Evolutionary conservation across 805 yeast species (phyloP).

Genomic region (Saccharomycopsis sp.): DNA sequence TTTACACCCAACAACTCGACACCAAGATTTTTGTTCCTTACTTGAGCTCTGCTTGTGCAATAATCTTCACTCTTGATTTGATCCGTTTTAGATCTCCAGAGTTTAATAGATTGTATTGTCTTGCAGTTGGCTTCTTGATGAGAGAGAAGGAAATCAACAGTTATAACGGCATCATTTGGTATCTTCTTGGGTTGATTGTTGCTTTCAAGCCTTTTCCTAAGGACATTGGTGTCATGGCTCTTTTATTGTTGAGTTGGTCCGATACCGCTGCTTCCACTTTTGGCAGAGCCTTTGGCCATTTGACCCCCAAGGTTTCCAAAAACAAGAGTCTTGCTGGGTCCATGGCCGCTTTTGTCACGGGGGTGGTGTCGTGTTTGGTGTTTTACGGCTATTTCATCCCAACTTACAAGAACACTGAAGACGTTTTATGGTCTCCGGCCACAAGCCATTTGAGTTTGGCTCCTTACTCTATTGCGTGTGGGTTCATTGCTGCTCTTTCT

Average conservation of each 20-base stretch:
- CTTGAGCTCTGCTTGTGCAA: constrained; percentile 43
- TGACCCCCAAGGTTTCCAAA: constrained; percentile 67
- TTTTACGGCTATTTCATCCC: constrained; percentile 74
- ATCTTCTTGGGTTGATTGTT: constrained; percentile 65
- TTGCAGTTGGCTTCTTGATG: constrained; percentile 69
- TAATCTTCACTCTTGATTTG: constrained; percentile 55
- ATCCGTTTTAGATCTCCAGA: constrained; percentile 51
- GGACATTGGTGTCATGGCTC: constrained; percentile 71
- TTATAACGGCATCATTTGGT: constrained; percentile 85
- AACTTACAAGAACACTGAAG: constrained; percentile 43
- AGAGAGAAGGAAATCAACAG: constrained; percentile 67
- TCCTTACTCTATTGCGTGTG: constrained; percentile 51
- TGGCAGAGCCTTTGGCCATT: constrained; percentile 78
- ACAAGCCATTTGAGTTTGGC: constrained; percentile 48
- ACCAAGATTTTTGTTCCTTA: constrained; percentile 51
- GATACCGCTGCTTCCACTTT: constrained; percentile 95
- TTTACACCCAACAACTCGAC: constrained; percentile 56
- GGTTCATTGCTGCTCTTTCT: constrained; percentile 75
- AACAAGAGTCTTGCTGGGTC: constrained; percentile 88
- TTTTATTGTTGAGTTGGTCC: constrained; percentile 86
- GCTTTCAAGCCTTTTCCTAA: constrained; percentile 66
- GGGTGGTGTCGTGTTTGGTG: constrained; percentile 54
- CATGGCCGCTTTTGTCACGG: constrained; percentile 71
- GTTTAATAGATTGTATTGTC: constrained; percentile 63
- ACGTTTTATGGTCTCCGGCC: constrained; percentile 57